Evolutionary conservation across 257 asterid genomes (phyloP), one percentile per base, ranked within the genome.

Genomic region (Knoxia roxburghii): DNA sequence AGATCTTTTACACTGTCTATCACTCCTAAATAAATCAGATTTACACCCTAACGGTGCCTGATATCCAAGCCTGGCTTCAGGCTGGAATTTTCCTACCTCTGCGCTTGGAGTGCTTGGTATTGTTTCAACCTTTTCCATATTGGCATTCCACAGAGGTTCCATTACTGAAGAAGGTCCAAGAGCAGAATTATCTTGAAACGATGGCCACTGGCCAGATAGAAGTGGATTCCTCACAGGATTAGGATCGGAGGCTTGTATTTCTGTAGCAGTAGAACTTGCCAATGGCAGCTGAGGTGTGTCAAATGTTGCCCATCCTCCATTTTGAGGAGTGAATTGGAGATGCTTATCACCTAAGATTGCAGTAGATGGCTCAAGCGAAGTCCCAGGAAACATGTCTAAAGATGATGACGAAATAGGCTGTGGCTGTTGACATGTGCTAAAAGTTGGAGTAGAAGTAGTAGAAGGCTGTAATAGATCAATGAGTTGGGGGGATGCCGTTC

Each of bases 301-400:
- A 79, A 82, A 82, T 65, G 79, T 82, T 45, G 87, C 87, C 87
- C 84, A 79, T 58, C 87, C 81, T 77, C 66, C 84, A 74, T 79
- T 79, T 70, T 71, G 68, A n/a, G 73, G 71, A 27, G 65, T 62
- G 30, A 20, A 63, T 23, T 61, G 62, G 48, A 71, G 50, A 32
- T 71, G 59, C 33, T 61, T 68, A 61, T 62, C 74, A 77, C 52
- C 43, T 51, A 70, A 52, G 64, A 69, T 69, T 68, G 82, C 79
- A 70, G 78, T 75, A 18, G 82, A 67, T 57, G 69, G 81, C 73
- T 72, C 81, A 74, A 73, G 82, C 70, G 86, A 46, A n/a, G 24
- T 67, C 57, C 76, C 75, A 2, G 86, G 61, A 60, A 86, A 84
- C 59, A 84, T 75, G 72, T 86, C 87, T 56, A 79, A 43, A 18